A percentile compares a stretch with the other conserved stretches of the same genome.
These are phyloP conservation scores for Debaryomyces prosopidis DNA, from an alignment of 805 yeast genomes.

Conservation along the genomic window DNA sequence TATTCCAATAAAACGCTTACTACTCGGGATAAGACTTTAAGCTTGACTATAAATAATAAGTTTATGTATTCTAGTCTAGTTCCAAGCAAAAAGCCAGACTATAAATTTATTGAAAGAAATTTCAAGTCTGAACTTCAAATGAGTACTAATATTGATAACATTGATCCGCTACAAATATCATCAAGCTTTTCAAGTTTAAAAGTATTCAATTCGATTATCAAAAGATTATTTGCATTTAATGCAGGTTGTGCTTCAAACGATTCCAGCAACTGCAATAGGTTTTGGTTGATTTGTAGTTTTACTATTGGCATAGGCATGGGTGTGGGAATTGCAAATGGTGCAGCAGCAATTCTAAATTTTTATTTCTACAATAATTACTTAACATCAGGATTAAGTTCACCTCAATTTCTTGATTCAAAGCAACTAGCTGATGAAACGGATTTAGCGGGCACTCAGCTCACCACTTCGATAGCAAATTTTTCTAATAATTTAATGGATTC, in stretches of 20 bases:
- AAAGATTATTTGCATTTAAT: slow-evolving; percentile 9
- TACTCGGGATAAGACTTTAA: slow-evolving; percentile 1
- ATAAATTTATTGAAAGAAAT: slow-evolving; percentile 27
- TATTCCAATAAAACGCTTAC: not conserved
- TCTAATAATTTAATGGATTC: slow-evolving; percentile 6
- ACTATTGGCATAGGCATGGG: slow-evolving; percentile 41
- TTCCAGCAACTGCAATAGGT: slow-evolving; percentile 3
- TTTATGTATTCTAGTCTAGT: slow-evolving; percentile 23
- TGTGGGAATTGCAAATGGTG: slow-evolving; percentile 24
- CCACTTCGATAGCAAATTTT: slow-evolving; percentile 2
- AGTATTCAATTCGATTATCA: slow-evolving; percentile 14
- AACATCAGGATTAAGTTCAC: slow-evolving; percentile 1
- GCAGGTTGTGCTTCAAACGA: not conserved
- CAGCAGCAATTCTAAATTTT: slow-evolving; percentile 7
- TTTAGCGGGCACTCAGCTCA: not conserved
- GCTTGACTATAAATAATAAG: slow-evolving; percentile 3
- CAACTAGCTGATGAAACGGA: not conserved
- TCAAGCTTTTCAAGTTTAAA: slow-evolving; percentile 20
- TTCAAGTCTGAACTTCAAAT: slow-evolving; percentile 29
- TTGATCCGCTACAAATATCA: slow-evolving; percentile 33
- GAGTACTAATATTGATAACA: slow-evolving; percentile 17
- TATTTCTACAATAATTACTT: slow-evolving; percentile 1
- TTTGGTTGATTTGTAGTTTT: slow-evolving; percentile 33
- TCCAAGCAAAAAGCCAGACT: slow-evolving; percentile 22
- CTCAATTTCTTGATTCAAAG: not conserved